Base-by-base conservation (phyloP, 495 filamentous ascomycete genomes). In the Neurospora sp. region DNA sequence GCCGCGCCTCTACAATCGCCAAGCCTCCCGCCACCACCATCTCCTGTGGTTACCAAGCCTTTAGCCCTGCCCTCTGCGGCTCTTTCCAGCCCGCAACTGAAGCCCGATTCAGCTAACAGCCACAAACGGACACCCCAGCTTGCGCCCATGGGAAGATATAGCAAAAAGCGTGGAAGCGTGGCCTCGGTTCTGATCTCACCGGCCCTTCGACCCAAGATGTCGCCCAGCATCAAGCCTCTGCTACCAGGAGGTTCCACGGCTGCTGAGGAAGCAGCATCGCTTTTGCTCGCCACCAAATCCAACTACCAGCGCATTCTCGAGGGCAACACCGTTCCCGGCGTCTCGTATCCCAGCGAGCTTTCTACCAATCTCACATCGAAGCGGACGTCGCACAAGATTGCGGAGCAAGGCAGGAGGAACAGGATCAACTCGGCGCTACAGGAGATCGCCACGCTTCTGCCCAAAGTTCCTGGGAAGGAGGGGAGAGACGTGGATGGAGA, bases 251-350 rank as follows among this genome's bases (percentile, higher is more conserved):
- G 84, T 4, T 31, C 53, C 3, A 75, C 82, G 22, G 79, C 85
- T 18, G 81, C 78, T 35, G 88, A 88, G 68, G 86, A 96, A 75
- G 88, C 92, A 1, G 93, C 94, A 18, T 94, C 95, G 18, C 88
- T 95, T 35, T 87, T 98, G 66, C 85, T 99, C 31, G 93, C 95
- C 12, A 92, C 92, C 40, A 98, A 98, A 78, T 97, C 94, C 22
- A 99, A 99, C 79, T 99, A 99, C 78, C 96, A 99, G 79, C 96
- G 97, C 78, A 96, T 99, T 71, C 82, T 99, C 38, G 95, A 98
- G 79, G 96, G 96, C 59, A 98, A 91, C 48, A 89, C 91, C 59
- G 89, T 97, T 5, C 93, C 93, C 0, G 96, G 96, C 12, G 91
- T 99, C 35, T 92, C 90, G 1, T 99, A 97, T 74, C 96, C 96